A percentile compares a stretch with the other conserved stretches of the same genome.
phyloP scores from a whole-genome alignment of 2,329 filamentous ascomycete species.

The Fusarium musae region DNA sequence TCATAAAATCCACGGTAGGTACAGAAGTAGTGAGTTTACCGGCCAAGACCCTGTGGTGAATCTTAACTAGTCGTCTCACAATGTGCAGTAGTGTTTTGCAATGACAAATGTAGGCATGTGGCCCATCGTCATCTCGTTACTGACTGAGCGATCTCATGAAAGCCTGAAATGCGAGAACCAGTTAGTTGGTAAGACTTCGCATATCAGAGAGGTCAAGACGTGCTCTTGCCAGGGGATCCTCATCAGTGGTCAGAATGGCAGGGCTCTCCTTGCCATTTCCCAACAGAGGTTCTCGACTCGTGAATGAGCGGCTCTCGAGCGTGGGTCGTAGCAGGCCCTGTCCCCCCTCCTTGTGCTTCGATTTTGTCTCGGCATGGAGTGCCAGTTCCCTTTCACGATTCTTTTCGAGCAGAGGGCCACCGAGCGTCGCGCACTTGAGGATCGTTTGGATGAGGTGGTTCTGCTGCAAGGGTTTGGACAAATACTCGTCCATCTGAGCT shows the following conservation, averaged over 20 bases:
- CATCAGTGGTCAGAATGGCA: constrained; percentile 60
- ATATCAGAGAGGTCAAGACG: constrained; percentile 56
- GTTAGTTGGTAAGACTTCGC: constrained; percentile 53
- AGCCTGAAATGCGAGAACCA: constrained; percentile 37
- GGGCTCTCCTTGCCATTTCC: constrained; percentile 70
- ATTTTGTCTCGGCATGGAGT: constrained; percentile 61
- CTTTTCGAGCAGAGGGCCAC: constrained; percentile 83
- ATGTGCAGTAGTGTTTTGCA: background rate
- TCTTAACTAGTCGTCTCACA: background rate
- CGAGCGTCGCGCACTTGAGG: constrained; percentile 93
- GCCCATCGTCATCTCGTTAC: constrained; percentile 24
- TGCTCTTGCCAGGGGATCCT: constrained; percentile 63
- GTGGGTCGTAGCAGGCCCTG: constrained; percentile 54
- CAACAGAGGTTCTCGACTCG: constrained; percentile 71
- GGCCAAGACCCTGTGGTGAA: background rate
- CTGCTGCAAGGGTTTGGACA: constrained; percentile 95
- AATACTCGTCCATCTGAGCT: constrained; percentile 98
- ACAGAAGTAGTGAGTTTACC: background rate
- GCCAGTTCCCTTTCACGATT: constrained; percentile 70
- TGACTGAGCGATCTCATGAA: constrained; percentile 46
- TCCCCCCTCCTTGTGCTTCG: constrained; percentile 52
- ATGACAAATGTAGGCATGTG: background rate
- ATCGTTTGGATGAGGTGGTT: constrained; percentile 98
- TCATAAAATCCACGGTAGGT: background rate
- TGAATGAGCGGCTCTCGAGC: constrained; percentile 71